Percentiles rank a stretch among this genome's conserved stretches.
Conservation (phyloP, 1,139 yeast species). For the Hanseniaspora gamundiae region DNA sequence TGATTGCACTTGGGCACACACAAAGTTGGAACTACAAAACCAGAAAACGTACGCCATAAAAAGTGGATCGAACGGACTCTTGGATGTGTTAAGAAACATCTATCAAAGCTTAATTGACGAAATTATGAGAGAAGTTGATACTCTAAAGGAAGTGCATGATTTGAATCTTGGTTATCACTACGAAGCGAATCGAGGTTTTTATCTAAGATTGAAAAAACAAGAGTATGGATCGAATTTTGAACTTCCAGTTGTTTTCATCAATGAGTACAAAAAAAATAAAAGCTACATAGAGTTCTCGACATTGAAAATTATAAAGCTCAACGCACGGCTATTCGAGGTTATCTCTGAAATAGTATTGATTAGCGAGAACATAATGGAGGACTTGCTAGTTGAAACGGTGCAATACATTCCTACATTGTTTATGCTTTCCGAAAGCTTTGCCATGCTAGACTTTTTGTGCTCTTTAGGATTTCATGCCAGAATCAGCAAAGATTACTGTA, state of each 20-base stretch:
- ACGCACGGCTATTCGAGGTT: slow-evolving; percentile 30
- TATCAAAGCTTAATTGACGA: slow-evolving; percentile 30
- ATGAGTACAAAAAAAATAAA: slow-evolving; percentile 21
- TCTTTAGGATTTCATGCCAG: slow-evolving; percentile 26
- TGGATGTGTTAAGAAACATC: slow-evolving; percentile 34
- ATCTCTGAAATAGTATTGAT: slow-evolving; percentile 30
- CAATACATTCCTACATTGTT: slow-evolving; percentile 27
- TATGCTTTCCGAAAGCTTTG: slow-evolving; percentile 34
- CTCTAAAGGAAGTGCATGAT: slow-evolving; percentile 16
- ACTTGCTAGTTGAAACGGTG: slow-evolving; percentile 21
- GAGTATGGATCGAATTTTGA: slow-evolving; percentile 9
- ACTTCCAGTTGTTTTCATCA: slow-evolving; percentile 28
- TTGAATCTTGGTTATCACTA: slow-evolving; percentile 25
- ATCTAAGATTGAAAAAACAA: slow-evolving; percentile 21
- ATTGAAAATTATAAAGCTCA: slow-evolving; percentile 30
- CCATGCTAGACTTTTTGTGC: slow-evolving; percentile 32
- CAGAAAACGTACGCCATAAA: slow-evolving; percentile 35
- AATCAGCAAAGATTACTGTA: slow-evolving; percentile 19
- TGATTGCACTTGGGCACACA: slow-evolving; percentile 32
- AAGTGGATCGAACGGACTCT: slow-evolving; percentile 33
- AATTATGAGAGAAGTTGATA: slow-evolving; percentile 20
- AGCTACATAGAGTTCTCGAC: slow-evolving; percentile 32
- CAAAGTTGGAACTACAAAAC: slow-evolving; percentile 30
- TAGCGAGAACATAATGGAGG: slow-evolving; percentile 30
- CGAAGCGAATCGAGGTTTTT: slow-evolving; percentile 31